phyloP scores from a whole-genome alignment of 2,329 filamentous ascomycete species.

The Diaporthe australafricana region DNA sequence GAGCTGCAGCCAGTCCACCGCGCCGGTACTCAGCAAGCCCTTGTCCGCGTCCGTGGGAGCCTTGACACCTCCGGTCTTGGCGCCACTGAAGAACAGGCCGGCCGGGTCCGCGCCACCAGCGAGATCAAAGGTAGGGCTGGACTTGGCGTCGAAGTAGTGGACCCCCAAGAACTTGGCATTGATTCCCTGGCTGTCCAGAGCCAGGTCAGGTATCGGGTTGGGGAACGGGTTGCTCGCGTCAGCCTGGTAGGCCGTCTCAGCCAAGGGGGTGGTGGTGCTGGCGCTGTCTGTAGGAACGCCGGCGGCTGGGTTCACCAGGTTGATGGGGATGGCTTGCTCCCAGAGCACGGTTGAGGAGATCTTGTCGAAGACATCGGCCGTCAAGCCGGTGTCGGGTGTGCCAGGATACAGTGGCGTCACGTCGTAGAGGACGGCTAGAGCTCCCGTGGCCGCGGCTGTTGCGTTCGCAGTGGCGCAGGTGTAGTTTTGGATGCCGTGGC shows the following conservation, averaged over 20 bases:
- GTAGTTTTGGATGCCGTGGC: constrained; percentile 78
- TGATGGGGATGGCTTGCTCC: constrained; percentile 59
- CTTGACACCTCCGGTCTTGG: constrained; percentile 60
- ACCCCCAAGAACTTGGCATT: constrained; percentile 65
- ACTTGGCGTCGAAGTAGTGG: constrained; percentile 72
- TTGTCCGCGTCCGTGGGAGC: constrained; percentile 63
- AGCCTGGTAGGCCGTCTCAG: constrained; percentile 52
- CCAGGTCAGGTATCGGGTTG: constrained; percentile 52
- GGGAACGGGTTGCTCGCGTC: constrained; percentile 60
- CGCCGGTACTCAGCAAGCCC: constrained; percentile 61
- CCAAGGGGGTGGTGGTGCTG: constrained; percentile 44
- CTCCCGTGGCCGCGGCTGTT: constrained; percentile 58
- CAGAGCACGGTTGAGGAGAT: constrained; percentile 56
- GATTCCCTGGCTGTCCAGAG: constrained; percentile 46
- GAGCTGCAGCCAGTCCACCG: constrained; percentile 67
- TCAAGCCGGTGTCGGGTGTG: constrained; percentile 52
- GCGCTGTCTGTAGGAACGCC: constrained; percentile 44
- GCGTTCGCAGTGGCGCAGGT: constrained; percentile 60
- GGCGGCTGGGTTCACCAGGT: constrained; percentile 49
- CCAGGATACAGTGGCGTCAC: constrained; percentile 63
- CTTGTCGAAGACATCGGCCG: constrained; percentile 49
- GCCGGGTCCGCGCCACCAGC: constrained; percentile 43
- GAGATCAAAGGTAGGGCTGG: constrained; percentile 71
- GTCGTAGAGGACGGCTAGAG: constrained; percentile 72
- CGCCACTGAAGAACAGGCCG: constrained; percentile 55